phyloP scores from a whole-genome alignment of 805 yeast genomes.

The Saturnispora kantuleensis region DNA sequence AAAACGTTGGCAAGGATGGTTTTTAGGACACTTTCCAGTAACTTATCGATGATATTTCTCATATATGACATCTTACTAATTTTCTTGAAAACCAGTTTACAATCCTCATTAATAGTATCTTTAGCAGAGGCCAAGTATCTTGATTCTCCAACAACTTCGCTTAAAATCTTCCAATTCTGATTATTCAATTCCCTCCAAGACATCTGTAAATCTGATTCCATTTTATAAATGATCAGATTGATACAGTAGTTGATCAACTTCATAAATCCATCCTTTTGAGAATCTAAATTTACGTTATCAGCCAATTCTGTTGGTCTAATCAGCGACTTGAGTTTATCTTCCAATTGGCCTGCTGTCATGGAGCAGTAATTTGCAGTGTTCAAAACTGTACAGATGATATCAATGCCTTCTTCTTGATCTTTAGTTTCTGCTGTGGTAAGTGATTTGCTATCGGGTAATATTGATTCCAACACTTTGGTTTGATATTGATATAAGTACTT shows the following conservation, averaged over 20 bases:
- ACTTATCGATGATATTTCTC: conserved; percentile 64
- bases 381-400: conserved; percentile 58
- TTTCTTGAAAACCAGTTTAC: conserved; percentile 40
- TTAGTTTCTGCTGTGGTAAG: conserved; percentile 24
- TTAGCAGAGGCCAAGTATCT: conserved; percentile 55
- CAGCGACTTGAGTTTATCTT: conserved; percentile 42
- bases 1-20: conserved; percentile 50
- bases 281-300: conserved; percentile 42
- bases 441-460: conserved; percentile 33
- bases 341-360: conserved; percentile 67
- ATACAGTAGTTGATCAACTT: conserved; percentile 51
- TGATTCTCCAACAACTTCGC: conserved; percentile 63
- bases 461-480: conserved; percentile 37
- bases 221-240: conserved; percentile 43
- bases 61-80: conserved; percentile 63
- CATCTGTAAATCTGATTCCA: conserved; percentile 50
- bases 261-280: conserved; percentile 45
- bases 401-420: conserved; percentile 49
- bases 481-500: conserved; percentile 57
- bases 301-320: conserved; percentile 27
- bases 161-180: conserved; percentile 61
- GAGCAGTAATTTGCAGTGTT: conserved; percentile 89
- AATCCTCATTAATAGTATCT: conserved; percentile 35
- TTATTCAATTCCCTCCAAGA: conserved; percentile 79
- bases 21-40: conserved; percentile 53